phyloP scores from a whole-genome alignment of 2,329 filamentous ascomycete genomes.

The Parastagonospora avenae region DNA sequence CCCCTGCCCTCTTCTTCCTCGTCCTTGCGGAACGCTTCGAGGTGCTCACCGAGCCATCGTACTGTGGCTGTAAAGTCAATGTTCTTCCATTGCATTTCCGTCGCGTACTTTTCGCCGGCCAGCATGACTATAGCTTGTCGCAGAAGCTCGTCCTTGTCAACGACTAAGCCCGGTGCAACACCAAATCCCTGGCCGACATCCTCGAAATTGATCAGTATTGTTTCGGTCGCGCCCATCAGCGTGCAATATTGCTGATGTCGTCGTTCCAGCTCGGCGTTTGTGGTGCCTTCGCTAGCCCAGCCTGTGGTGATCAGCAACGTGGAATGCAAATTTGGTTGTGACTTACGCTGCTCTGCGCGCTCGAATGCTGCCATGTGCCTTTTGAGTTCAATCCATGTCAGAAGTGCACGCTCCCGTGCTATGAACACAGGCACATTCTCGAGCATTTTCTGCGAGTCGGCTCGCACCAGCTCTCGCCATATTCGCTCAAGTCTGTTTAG shows the following conservation, averaged over 20 bases:
- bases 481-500: slow-evolving; percentile 36
- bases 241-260: slow-evolving; percentile 41
- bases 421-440: slow-evolving; percentile 37
- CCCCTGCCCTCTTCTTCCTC: slow-evolving; percentile 36
- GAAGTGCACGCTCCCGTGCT: slow-evolving; percentile 39
- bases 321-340: neutral
- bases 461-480: slow-evolving; percentile 39
- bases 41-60: slow-evolving; percentile 34
- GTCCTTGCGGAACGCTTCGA: slow-evolving; percentile 32
- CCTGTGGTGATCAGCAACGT: slow-evolving; percentile 18
- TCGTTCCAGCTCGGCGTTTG: slow-evolving; percentile 34
- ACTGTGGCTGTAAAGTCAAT: slow-evolving; percentile 38
- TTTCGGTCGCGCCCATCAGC: slow-evolving; percentile 40
- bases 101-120: slow-evolving; percentile 38
- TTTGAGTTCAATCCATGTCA: slow-evolving; percentile 44
- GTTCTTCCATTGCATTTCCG: slow-evolving; percentile 38
- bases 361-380: slow-evolving; percentile 42
- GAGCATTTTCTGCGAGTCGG: slow-evolving; percentile 30
- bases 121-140: slow-evolving; percentile 40
- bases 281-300: slow-evolving; percentile 37
- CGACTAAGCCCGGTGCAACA: slow-evolving; percentile 18
- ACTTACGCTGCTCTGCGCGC: slow-evolving; percentile 40
- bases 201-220: slow-evolving; percentile 38
- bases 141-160: slow-evolving; percentile 38
- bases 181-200: slow-evolving; percentile 34